Base-by-base conservation (phyloP, 169 alveolate species). In the Plasmodium cynomolgi region DNA sequence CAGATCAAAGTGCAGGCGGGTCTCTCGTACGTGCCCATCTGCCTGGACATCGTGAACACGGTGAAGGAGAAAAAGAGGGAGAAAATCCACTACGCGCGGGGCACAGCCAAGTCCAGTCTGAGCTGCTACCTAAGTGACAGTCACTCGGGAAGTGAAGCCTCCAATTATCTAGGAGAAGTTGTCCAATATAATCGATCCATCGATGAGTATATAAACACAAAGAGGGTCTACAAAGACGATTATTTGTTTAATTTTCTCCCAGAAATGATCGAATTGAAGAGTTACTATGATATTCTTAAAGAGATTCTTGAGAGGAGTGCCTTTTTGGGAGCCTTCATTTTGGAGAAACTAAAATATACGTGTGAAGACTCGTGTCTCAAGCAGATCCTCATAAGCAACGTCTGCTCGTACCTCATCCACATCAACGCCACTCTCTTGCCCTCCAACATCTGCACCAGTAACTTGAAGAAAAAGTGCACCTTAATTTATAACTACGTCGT, bases 291-390 rank as follows among this genome's bases (percentile, higher is more conserved):
- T 68, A 90, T 90, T 13, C 47, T 90, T 17, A 80, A 68, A 68
- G 94, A 90, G 34, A 90, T 90, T 11, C 34, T 90, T 1, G 94
- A 90, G 71, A 79, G 94, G 34, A 80, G 91, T 62, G 94, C 94
- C 17, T 90, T 80, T 31, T 31, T 90, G 7, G 94, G 94, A 4
- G 94, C 94, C 41, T 90, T 58, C 31, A 33, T 90, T 31, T 80
- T 90, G 34, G 94, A 90, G 1, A 90, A 90, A 20, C 31, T 90
- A 13, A 90, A 79, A 80, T 33, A 62, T 13, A 58, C 83, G 33
- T 58, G 75, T 17, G 94, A 90, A 58, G 90, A 79, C 15, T 80
- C 88, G 0, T 90, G 90, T 5, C 47, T 90, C 37, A 90, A 90
- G 74, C 94, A 90, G 56, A 90, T 90, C 9, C 75, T 90, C 33